Percentiles rank a stretch among this genome's conserved stretches.
phyloP scores from a whole-genome alignment of 352 stramenopile species.

The Saprolegnia diclina region DNA sequence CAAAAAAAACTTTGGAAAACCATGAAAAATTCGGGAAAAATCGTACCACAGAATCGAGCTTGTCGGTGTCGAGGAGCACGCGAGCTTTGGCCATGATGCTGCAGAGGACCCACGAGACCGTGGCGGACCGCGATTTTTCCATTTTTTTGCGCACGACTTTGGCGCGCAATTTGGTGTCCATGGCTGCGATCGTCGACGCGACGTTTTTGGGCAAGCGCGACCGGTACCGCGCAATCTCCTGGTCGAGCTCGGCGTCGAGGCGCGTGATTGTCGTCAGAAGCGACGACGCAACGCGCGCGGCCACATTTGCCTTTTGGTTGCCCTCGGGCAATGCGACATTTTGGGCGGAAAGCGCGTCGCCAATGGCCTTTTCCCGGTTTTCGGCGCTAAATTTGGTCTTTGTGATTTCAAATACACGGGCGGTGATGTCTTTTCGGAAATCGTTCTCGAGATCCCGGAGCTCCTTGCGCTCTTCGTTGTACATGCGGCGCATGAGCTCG shows the following conservation, averaged over 20 bases:
- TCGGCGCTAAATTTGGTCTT: conserved; percentile 82
- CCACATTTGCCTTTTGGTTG: conserved; percentile 27
- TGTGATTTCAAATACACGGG: conserved; percentile 74
- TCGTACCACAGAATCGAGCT: conserved; percentile 11
- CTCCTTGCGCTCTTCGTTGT: conserved; percentile 74
- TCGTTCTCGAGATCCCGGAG: conserved; percentile 73
- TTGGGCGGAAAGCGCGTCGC: conserved; percentile 32
- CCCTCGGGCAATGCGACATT: conserved; percentile 17
- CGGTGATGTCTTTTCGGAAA: conserved; percentile 69
- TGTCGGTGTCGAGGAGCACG: conserved; percentile 38
- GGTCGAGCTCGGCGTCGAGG: conserved; percentile 79
- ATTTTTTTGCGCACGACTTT: conserved; percentile 70
- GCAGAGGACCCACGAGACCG: conserved; percentile 82
- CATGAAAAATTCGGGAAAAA: too few relatives aligned
- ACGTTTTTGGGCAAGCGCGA: conserved; percentile 35
- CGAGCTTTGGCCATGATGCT: conserved; percentile 83
- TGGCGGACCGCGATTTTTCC: conserved; percentile 77
- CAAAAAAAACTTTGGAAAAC: too few relatives aligned
- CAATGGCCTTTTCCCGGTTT: conserved; percentile 66
- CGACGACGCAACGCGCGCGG: neutral
- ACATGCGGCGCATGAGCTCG: conserved; percentile 62
- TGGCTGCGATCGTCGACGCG: conserved; percentile 49
- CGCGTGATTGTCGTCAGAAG: conserved; percentile 73
- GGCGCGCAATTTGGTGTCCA: conserved; percentile 44
- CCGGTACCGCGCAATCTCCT: conserved; percentile 42